phyloP scores from a whole-genome alignment of 495 filamentous ascomycete genomes.

The Diplogelasinospora grovesii region DNA sequence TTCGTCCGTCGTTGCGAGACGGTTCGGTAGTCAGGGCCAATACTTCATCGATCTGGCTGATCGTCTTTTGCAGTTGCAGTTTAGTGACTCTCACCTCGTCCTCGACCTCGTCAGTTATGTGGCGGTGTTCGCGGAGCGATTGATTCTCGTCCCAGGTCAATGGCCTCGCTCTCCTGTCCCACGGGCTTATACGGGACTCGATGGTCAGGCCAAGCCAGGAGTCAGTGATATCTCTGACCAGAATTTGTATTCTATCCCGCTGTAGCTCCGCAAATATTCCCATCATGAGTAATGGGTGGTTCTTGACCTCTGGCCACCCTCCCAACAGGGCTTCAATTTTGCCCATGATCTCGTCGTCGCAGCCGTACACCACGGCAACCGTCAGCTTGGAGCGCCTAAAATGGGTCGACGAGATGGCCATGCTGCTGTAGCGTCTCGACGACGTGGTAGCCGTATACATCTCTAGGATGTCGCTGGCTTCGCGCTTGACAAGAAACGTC shows the following conservation, averaged over 20 bases:
- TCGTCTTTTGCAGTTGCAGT: conserved; percentile 3
- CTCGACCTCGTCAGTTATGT: conserved; percentile 1
- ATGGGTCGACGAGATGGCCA: conserved; percentile 9
- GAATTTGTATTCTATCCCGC: conserved; percentile 1
- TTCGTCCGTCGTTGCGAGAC: not conserved
- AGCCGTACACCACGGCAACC: conserved; percentile 6
- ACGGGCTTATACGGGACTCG: not conserved
- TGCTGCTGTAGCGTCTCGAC: not conserved
- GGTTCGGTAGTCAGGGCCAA: not conserved
- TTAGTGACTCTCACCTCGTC: conserved; percentile 5
- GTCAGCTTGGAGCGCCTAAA: conserved; percentile 4
- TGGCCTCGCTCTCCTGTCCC: not conserved
- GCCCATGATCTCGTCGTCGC: not conserved
- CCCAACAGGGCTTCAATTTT: not conserved
- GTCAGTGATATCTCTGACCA: not conserved
- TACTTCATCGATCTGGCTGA: not conserved
- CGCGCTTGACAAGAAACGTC: not conserved
- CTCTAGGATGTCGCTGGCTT: not conserved
- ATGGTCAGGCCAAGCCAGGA: not conserved
- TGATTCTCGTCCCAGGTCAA: not conserved
- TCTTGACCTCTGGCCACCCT: conserved; percentile 5
- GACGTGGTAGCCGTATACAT: conserved; percentile 2
- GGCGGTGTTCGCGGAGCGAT: not conserved
- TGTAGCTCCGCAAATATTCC: conserved; percentile 15
- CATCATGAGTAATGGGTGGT: conserved; percentile 9